Evolutionary conservation across 2,329 filamentous ascomycete genomes (phyloP), one percentile per base, ranked within the genome.

Genomic region (Trichoderma sp.): DNA sequence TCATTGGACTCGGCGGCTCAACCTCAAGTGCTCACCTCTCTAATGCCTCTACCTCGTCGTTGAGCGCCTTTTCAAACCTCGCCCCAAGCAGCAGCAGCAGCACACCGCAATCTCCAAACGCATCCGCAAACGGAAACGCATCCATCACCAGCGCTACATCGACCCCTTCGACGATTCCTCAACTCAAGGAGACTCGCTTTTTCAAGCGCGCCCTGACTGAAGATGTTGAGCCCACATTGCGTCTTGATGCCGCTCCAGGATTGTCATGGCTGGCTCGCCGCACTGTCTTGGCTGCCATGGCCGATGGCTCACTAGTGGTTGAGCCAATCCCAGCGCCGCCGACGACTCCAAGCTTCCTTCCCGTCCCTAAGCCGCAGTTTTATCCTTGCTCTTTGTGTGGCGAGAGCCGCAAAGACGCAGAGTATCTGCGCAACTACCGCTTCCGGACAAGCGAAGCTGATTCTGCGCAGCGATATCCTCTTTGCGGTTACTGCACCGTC

Each of bases 231-330:
- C 97, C 97, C 0, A 98, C 97, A 0, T 86, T 99, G 11, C 92
- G 97, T 59, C 89, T 99, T 4, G 97, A 99, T 83, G 89, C 91
- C 3, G 95, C 97, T 0, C 97, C 97, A 0, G 94, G 95, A 0
- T 90, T 99, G 33, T 98, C 95, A 0, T 99, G 97, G 95, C 89
- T 99, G 64, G 95, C 94, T 66, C 93, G 96, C 63, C 92, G 97
- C 75, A 94, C 93, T 6, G 95, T 98, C 6, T 84, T 98, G 50
- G 93, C 90, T 76, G 92, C 95, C 71, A 93, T 99, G 78, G 93
- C 93, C 24, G 94, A 97, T 50, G 96, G 96, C 12, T 93, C 91
- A 12, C 87, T 99, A 24, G 92, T 98, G 4, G 95, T 99, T 4
- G 97, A 99, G 82, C 97, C 95, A 1, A 93, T 96, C 76, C 92